Evolutionary conservation across 2,329 filamentous ascomycete species (phyloP).

Genomic region (Aspergillus fructus): DNA sequence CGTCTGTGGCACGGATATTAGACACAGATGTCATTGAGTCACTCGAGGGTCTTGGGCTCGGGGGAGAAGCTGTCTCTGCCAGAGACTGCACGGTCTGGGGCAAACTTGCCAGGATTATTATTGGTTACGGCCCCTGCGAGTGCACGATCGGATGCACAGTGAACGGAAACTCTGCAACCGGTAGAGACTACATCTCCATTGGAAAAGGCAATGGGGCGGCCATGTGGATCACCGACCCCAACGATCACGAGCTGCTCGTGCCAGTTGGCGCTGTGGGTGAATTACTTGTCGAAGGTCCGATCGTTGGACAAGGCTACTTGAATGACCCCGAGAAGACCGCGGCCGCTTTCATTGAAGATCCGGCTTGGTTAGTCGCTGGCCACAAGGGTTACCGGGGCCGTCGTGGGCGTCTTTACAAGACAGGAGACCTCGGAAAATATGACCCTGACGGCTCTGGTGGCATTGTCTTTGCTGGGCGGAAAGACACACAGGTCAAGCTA

Average conservation of each 20-base stretch:
- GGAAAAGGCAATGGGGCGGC: conserved; percentile 36
- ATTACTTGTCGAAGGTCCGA: conserved; percentile 48
- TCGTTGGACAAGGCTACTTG: conserved; percentile 49
- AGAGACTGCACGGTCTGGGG: conserved; percentile 45
- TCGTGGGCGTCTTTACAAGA: conserved; percentile 39
- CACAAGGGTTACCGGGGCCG: conserved; percentile 26
- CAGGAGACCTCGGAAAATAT: conserved; percentile 40
- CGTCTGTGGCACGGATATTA: conserved; percentile 54
- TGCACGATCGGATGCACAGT: conserved; percentile 43
- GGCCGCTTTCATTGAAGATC: conserved; percentile 37
- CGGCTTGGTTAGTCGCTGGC: conserved; percentile 35
- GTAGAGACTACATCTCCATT: conserved; percentile 39
- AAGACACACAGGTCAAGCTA: conserved; percentile 44
- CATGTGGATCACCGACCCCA: conserved; percentile 43
- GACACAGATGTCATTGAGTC: conserved; percentile 43
- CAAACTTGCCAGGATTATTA: conserved; percentile 43
- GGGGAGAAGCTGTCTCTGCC: conserved; percentile 46
- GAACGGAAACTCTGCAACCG: conserved; percentile 35
- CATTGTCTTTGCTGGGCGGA: conserved; percentile 39
- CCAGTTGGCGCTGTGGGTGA: conserved; percentile 50
- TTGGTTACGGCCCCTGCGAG: conserved; percentile 46
- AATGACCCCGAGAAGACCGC: conserved; percentile 39
- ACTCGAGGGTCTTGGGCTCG: conserved; percentile 42
- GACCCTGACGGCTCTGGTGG: conserved; percentile 39
- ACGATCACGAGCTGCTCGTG: conserved; percentile 36